A percentile compares a stretch with the other conserved stretches of the same genome.
These are phyloP conservation scores for Albatrellus sp. DNA, from an alignment of 1,284 basidiomycete genomes.

Conservation along the genomic window DNA sequence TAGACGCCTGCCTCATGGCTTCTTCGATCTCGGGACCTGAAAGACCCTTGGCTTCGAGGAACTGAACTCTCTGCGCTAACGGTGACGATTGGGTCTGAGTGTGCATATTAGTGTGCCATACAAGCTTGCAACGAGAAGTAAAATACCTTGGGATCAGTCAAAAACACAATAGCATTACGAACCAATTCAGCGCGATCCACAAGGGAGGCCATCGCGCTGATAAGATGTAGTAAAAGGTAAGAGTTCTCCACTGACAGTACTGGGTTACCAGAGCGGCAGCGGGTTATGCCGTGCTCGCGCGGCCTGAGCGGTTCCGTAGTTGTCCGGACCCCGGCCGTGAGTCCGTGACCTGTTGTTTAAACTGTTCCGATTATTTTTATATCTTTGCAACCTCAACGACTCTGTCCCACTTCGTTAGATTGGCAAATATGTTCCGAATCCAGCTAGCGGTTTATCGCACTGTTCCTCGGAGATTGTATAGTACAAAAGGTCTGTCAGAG, in stretches of 20 bases:
- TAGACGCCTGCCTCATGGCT: slow-evolving; percentile 58
- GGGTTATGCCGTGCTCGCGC: no score
- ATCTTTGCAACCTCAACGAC: background rate
- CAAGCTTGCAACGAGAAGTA: background rate
- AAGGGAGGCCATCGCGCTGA: slow-evolving; percentile 26
- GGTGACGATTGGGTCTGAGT: slow-evolving; percentile 61
- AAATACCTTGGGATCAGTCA: slow-evolving; percentile 61
- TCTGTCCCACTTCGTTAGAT: background rate
- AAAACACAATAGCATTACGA: slow-evolving; percentile 71
- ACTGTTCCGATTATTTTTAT: background rate
- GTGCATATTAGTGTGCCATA: slow-evolving; percentile 5
- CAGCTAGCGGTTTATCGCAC: slow-evolving; percentile 38
- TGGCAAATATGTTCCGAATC: slow-evolving; percentile 24
- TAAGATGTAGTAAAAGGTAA: no score
- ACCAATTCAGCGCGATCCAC: slow-evolving; percentile 58
- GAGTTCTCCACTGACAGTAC: no score
- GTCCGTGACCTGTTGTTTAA: no score
- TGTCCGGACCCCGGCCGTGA: background rate
- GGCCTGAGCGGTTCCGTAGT: no score
- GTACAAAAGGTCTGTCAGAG: slow-evolving; percentile 31
- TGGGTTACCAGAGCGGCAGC: no score
- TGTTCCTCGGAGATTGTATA: slow-evolving; percentile 35
- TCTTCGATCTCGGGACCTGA: slow-evolving; percentile 78
- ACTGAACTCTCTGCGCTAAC: slow-evolving; percentile 79
- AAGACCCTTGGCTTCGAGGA: slow-evolving; percentile 90